These are phyloP conservation scores for Macrolepiota dolichaula DNA, from an alignment of 768 basidiomycete species.

Conservation along the genomic window DNA sequence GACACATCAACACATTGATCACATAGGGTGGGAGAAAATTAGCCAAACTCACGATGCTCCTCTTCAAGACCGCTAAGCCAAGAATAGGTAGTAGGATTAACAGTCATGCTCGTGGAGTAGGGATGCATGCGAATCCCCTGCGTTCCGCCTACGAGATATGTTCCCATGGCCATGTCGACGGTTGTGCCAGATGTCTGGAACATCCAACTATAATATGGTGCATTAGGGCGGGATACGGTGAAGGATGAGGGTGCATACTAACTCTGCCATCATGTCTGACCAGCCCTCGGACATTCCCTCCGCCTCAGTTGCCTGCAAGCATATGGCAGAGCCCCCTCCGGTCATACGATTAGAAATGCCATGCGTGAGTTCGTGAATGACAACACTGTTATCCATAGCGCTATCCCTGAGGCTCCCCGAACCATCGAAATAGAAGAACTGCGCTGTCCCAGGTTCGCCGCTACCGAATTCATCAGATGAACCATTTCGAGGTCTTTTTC, in stretches of 20 bases:
- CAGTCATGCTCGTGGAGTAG: conserved; percentile 49
- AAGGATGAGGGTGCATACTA: conserved; percentile 18
- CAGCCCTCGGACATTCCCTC: conserved; percentile 67
- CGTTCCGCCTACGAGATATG: conserved; percentile 47
- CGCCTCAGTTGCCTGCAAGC: conserved; percentile 58
- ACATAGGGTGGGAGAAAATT: not conserved
- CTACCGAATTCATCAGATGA: not conserved
- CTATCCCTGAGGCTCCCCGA: conserved; percentile 37
- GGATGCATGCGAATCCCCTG: conserved; percentile 52
- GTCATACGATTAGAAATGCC: conserved; percentile 53
- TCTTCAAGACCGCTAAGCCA: conserved; percentile 33
- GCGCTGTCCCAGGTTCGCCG: not conserved
- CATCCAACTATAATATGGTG: conserved; percentile 25
- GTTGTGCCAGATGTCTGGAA: conserved; percentile 36
- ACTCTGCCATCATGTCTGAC: conserved; percentile 51
- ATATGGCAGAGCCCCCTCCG: conserved; percentile 54
- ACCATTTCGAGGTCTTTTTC: not conserved
- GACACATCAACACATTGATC: not conserved
- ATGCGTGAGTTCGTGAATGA: conserved; percentile 49
- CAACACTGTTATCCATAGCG: conserved; percentile 57
- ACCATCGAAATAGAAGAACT: conserved; percentile 14
- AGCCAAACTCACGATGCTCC: conserved; percentile 37
- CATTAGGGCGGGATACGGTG: conserved; percentile 10
- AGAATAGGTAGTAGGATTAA: conserved; percentile 28
- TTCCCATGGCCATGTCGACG: conserved; percentile 39